Evolutionary conservation across 2,329 filamentous ascomycete species (phyloP), one percentile per base, ranked within the genome.

Genomic region (Rutstroemia sydowiana): DNA sequence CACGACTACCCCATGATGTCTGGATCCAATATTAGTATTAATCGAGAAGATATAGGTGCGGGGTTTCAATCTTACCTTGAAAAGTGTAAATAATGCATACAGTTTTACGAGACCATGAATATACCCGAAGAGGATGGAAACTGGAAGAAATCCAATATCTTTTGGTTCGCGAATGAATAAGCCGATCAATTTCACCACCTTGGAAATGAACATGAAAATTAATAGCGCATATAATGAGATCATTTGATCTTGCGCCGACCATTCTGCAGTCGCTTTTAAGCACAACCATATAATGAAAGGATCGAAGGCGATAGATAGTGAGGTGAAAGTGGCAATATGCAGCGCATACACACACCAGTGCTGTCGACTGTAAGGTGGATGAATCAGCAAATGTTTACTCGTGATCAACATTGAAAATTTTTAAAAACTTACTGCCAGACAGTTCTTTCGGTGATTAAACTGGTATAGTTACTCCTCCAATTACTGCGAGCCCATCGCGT

Each of bases 391-490:
- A 45, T 32, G 16, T 18, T 43, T 30, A 18, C 32, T 51, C 42
- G 41, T 46, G 48, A 46, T 21, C 18, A 20, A 20, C 21, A 21
- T 16, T 5, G n/a, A 28, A 50, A 6, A 11, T 10, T 14, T 18
- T 18, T 26, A n/a, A 18, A 48, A 28, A 82, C 89, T 84, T 78
- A 95, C 91, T 73, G 83, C 82, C 87, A 89, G 64, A 96, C 88
- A 65, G 89, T 80, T 66, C 85, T 76, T 71, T 96, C 92, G 58
- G 81, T 81, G 58, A 92, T 78, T 65, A 96, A 77, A 69, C 89
- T 96, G 48, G 89, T 96, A 70, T 89, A 84, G 70, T 97, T 97
- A 74, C 90, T 95, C 66, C 92, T 80, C 92, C 92, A 97, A 71
- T 97, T 97, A 75, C 91, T 96, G 64, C 92, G 84, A 40, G 93